Base-by-base conservation (phyloP, 1,139 yeast genomes). In the Geotrichum restrictum region DNA sequence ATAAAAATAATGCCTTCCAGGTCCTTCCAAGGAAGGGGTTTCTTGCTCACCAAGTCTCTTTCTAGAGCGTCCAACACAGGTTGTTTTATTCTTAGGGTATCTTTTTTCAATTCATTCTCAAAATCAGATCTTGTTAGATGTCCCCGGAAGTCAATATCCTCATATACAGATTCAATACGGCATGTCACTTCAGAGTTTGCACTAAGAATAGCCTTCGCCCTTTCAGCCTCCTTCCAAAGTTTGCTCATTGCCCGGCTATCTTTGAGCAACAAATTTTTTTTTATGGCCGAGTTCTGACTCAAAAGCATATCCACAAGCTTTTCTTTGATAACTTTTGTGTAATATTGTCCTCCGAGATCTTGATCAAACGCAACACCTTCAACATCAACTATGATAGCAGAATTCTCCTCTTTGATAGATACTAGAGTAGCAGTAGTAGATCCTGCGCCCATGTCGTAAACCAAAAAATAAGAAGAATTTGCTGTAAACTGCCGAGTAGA, bases 391-490 rank as follows among this genome's bases (percentile, higher is more conserved):
- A 68, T 65, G 18, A 74, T 64, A 1, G 74, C 71, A 6, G 50
- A 42, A n/a, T 50, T 31, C 4, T 60, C 58, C 34, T 63, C 64
- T 13, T 74, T 64, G 57, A 83, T 74, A 1, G 93, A 82, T 52
- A 91, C 82, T 32, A 93, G 71, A 0, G 98, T 85, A 2, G 96
- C 95, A 53, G 83, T 81, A 0, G 95, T 86, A 0, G 95, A 83
- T 1, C 96, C 95, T 2, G 96, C 94, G 49, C 99, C 99, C 78
- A 86, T 80, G 67, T 93, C 98, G 67, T 83, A 88, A 32, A 94
- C 78, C 51, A 89, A 67, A 63, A 86, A 88, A 63, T 83, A 79
- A 49, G 75, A 72, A 13, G 67, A 68, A 13, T 27, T 48, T 3
- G 74, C 75, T 29, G 62, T 52, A 52, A 72, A 70, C 56, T 67